Evolutionary conservation across 805 yeast genomes (phyloP), one percentile per base, ranked within the genome.

Genomic region (Hanseniaspora clermontiae): DNA sequence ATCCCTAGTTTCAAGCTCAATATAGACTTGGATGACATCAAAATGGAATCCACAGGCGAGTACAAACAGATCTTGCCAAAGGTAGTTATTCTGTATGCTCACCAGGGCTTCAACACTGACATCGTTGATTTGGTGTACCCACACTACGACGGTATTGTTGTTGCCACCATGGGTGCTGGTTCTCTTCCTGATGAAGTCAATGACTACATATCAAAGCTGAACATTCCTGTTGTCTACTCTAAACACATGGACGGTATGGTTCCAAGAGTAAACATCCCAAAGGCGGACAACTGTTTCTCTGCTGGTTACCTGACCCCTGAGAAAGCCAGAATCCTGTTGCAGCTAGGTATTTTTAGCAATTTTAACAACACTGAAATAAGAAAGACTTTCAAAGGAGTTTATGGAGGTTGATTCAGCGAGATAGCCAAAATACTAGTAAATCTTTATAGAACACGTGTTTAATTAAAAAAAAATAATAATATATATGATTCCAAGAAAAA

Each of bases 141-240:
- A 34, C 71, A 74, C 19, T 74, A 75, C 29, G 72, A 73, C 45
- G 88, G 87, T 7, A 64, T 83, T 15, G 81, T 83, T 1, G 68
- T 82, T 51, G 88, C 87, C 0, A 79, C 85, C 2, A 77, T 82
- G 76, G 88, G 88, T 39, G 85, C 87, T 0, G 88, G 88, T 0
- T 79, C 84, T 1, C 66, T 82, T 67, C 73, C 80, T 29, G 77
- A 74, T 5, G 68, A 64, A 15, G 77, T 82, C 2, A 78, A 77
- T 59, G 70, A 71, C 45, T 58, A 62, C 9, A 17, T 57, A 6
- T 17, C 68, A n/a, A 62, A 67, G 32, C 64, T 71, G 50, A 62
- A 68, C 19, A 70, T 80, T 32, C 87, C 87, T 1, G 73, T 82
- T 1, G 72, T 83, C 1, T 82, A 79, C 63, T 80, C 86, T 37